Base-by-base conservation (phyloP, 805 yeast species). In the Zygotorulaspora danielsina region DNA sequence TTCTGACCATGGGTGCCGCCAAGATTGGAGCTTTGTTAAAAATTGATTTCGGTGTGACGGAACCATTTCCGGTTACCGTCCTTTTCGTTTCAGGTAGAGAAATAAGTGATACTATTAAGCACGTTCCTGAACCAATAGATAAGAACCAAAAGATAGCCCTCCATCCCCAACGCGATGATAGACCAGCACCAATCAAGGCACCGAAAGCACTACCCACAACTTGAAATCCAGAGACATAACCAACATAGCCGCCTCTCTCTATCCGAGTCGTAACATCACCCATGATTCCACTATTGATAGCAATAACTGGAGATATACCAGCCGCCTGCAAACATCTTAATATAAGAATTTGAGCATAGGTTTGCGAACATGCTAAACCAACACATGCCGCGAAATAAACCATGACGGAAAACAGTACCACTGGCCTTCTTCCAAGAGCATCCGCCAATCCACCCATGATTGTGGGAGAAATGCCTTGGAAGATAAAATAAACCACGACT, bases 381-480 rank as follows among this genome's bases (percentile, higher is more conserved):
- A 83, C 58, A 58, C 82, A 77, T 1, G 84, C 77, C 6, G 69
- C 78, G 13, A 77, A 62, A 50, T 76, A 86, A 1, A 79, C 64
- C 0, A 70, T 10, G 19, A 83, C 57, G 25, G 87, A 79, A 3
- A 64, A 36, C 21, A 84, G 37, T 13, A 81, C 66, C 0, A 81
- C 69, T 0, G 93, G 88, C 35, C 95, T 64, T 51, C 95, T 72
- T 0, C 96, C 96, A 32, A 71, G 41, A 3, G 66, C 55, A 55
- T 87, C 96, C 0, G 90, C 83, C 16, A 84, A 51, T 3, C 78
- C 70, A 0, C 86, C 81, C 56, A 80, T 70, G 11, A 85, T 56
- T 1, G 83, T 71, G 0, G 96, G 96, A 0, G 84, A 63, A 0
- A 84, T 41, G 2, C 94, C 95, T 62, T 87, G 96, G 39, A 82